Percentiles rank a stretch among this genome's conserved stretches.
Conservation (phyloP, 2,329 filamentous ascomycete species). For the Clarireedia hainanense region DNA sequence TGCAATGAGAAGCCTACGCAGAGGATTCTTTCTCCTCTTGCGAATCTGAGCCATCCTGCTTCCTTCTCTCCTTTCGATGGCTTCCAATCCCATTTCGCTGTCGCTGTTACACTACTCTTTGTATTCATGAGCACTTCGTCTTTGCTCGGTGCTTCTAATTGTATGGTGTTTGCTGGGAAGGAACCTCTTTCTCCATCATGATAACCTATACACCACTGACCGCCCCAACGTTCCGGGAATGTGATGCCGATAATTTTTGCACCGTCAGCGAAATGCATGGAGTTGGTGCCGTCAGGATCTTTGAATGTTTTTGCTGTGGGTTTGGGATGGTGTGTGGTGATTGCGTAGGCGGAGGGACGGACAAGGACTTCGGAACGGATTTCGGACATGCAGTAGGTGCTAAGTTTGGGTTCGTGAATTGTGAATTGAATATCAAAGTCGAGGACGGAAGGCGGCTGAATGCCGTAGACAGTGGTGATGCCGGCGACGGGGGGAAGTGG, state of each 20-base stretch:
- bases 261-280: conserved; percentile 25
- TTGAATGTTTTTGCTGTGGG: conserved; percentile 9
- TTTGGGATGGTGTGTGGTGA: conserved; percentile 22
- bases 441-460: conserved; percentile 16
- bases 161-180: conserved; percentile 23
- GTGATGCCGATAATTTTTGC: conserved; percentile 27
- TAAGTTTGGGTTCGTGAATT: conserved; percentile 9
- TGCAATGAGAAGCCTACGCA: conserved; percentile 23
- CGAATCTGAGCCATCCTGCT: conserved; percentile 25
- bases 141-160: conserved; percentile 19
- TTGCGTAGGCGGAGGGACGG: conserved; percentile 21
- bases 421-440: conserved; percentile 29
- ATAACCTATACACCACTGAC: conserved; percentile 27
- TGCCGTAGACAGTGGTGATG: conserved; percentile 23
- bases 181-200: conserved; percentile 25
- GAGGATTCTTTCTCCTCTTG: conserved; percentile 25
- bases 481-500: conserved; percentile 24
- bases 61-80: conserved; percentile 24
- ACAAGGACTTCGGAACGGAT: conserved; percentile 21
- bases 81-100: conserved; percentile 28
- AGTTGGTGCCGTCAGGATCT: conserved; percentile 24
- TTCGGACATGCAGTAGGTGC: conserved; percentile 18
- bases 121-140: conserved; percentile 25
- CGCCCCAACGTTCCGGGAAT: conserved; percentile 23
- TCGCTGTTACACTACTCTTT: conserved; percentile 19